Evolutionary conservation across 495 filamentous ascomycete genomes (phyloP), one percentile per base, ranked within the genome.

Genomic region (Extremus antarcticus): DNA sequence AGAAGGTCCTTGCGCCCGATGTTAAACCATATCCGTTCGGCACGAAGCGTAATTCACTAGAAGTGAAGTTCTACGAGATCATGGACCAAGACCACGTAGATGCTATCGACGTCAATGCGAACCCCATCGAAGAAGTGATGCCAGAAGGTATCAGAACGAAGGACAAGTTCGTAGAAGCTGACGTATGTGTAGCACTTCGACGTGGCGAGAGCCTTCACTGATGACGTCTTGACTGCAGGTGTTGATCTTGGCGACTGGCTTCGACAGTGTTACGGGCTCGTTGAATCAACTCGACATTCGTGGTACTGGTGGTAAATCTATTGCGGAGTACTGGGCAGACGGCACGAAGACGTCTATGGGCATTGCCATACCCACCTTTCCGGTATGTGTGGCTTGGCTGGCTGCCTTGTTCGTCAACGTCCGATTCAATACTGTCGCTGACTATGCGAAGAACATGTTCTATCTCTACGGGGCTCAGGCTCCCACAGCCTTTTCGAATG

Each of bases 81-180:
- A 76, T 83, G 64, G 78, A 83, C 54, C 63, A 67, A 17, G 66
- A 71, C 0, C 76, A 75, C 55, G 78, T 84, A n/a, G 65, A 80
- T 29, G 52, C 83, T 15, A 70, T 84, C 23, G 70, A 79, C 61
- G 73, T 63, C 39, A 72, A 73, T 2, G 57, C 50, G 47, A 77
- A 77, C 55, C 71, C 74, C 0, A 76, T 85, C 41, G 65, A 58
- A 0, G 70, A 70, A n/a, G 67, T 83, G 22, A 70, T 67, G 15
- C 57, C 67, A 19, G 70, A 39, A 0, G 78, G 77, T 0, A 72
- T 80, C 38, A 53, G 64, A 41, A 66, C 63, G 1, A 70, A 52
- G 65, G 72, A 62, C 47, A 63, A 70, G 20, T 64, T 57, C 4
- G 58, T 69, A 17, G 66, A 72, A 17, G 73, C 76, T n/a, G 76